Conservation (phyloP, 352 stramenopile genomes). For the Phytophthora melonis region DNA sequence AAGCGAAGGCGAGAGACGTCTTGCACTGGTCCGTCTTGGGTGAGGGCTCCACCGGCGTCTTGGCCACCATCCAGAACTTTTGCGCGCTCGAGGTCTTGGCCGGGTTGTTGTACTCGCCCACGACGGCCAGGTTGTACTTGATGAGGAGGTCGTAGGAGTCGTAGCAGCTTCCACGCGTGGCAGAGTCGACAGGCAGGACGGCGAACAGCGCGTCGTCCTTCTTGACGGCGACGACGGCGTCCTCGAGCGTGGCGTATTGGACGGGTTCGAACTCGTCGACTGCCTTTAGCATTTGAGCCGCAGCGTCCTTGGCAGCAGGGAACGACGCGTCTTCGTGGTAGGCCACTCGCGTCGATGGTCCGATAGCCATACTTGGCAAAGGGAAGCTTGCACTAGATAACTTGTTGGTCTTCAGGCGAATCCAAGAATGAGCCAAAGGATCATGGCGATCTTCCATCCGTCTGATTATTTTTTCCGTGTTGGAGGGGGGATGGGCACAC, state of each 20-base stretch:
- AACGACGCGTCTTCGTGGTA: constrained; percentile 18
- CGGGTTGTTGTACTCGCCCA: constrained; percentile 62
- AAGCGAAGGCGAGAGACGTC: constrained; percentile 79
- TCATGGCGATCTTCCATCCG: neutral
- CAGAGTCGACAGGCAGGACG: constrained; percentile 96
- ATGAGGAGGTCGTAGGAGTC: constrained; percentile 94
- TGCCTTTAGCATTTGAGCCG: constrained; percentile 20
- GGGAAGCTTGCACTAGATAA: neutral
- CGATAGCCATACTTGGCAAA: constrained; percentile 13
- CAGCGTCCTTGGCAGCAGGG: constrained; percentile 24
- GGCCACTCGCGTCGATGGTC: constrained; percentile 23
- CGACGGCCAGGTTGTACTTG: constrained; percentile 72
- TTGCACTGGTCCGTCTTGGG: constrained; percentile 52
- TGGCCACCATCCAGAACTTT: constrained; percentile 91
- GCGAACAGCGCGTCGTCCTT: constrained; percentile 93
- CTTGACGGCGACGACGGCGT: constrained; percentile 64
- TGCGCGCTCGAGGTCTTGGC: neutral
- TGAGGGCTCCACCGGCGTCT: constrained; percentile 43
- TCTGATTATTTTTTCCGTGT: constrained; percentile 3
- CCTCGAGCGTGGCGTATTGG: constrained; percentile 43
- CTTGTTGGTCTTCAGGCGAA: neutral
- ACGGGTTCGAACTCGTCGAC: constrained; percentile 23
- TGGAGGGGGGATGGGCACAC: neutral
- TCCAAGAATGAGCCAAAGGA: neutral
- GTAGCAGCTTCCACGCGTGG: constrained; percentile 95